Base-by-base conservation (phyloP, 805 yeast species). In the Candida cerambycidarum region DNA sequence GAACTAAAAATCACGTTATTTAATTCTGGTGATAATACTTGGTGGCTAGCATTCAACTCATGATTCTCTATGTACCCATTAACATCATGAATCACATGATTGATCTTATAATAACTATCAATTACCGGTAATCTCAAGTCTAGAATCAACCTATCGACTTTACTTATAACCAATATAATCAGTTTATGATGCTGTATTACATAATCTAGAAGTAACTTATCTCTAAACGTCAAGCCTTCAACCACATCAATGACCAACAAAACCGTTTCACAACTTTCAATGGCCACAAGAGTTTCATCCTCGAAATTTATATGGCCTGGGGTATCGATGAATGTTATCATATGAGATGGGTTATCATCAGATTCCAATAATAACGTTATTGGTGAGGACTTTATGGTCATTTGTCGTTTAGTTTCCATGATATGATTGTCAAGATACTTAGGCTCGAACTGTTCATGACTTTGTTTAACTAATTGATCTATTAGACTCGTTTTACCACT, bases 231-330 rank as follows among this genome's bases (percentile, higher is more conserved):
- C 3, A 89, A 58, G 0, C 98, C 97, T 58, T 92, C 97, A 1
- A 89, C 82, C 1, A 75, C 82, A 58, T 93, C 99, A n/a, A 92
- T 70, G 1, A 88, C 85, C 1, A 89, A 59, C 0, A 83, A 64
- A 0, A 78, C 79, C 2, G 83, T 79, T 49, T 93, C 97, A 0
- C 76, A 75, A 0, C 82, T 67, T 16, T 78, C 60, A 8, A 82
- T 59, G 0, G 85, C 75, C 0, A 78, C 73, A 0, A 79, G 72
- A 3, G 79, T 63, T 52, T 93, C 97, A 56, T 89, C 97, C 21
- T 71, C 64, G 55, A 93, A 93, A 55, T 89, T 83, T 0, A 78
- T 76, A 61, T 93, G 98, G 0, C 99, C 99, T 0, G 99, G 99
- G 0, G 96, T 71, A 55, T 95, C 99, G 0, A 89, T 50, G 0